Conservation (phyloP, 495 filamentous ascomycete genomes). For the Penicillium paxilli region DNA sequence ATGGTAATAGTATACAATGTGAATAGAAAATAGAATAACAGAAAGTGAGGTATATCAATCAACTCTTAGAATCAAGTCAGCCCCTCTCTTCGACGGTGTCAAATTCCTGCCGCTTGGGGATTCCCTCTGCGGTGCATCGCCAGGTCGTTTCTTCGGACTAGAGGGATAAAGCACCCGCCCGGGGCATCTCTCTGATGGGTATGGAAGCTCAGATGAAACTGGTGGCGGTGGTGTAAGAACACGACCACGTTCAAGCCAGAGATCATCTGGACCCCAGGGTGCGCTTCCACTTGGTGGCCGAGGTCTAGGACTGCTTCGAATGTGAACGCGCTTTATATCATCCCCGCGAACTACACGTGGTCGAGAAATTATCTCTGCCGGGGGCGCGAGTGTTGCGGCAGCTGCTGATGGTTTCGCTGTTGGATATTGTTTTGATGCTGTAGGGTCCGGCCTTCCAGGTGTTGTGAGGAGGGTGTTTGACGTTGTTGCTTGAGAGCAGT, state of each 20-base stretch:
- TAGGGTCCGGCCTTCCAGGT: slow-evolving; percentile 3
- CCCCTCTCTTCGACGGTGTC: slow-evolving; percentile 35
- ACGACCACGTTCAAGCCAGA: slow-evolving; percentile 29
- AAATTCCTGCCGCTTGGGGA: slow-evolving; percentile 36
- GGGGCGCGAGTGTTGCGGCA: slow-evolving; percentile 11
- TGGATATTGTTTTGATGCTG: neutral
- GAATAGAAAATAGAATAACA: neutral
- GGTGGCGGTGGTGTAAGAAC: neutral
- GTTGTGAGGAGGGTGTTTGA: slow-evolving; percentile 7
- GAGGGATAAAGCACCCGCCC: slow-evolving; percentile 17
- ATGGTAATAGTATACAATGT: neutral
- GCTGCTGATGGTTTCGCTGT: neutral
- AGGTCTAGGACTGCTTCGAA: slow-evolving; percentile 30
- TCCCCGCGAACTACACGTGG: slow-evolving; percentile 36
- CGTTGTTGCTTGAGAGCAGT: slow-evolving; percentile 6
- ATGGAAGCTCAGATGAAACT: slow-evolving; percentile 11
- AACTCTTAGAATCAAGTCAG: slow-evolving; percentile 39
- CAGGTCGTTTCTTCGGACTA: slow-evolving; percentile 18
- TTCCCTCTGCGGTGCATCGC: slow-evolving; percentile 14
- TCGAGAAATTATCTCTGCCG: slow-evolving; percentile 31
- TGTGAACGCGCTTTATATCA: slow-evolving; percentile 39
- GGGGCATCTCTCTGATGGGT: slow-evolving; percentile 21
- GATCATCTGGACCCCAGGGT: slow-evolving; percentile 35
- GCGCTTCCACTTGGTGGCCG: slow-evolving; percentile 26
- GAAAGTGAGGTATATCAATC: slow-evolving; percentile 25